Base-by-base conservation (phyloP, 768 basidiomycete species). In the Rhodotorula babjevae region DNA sequence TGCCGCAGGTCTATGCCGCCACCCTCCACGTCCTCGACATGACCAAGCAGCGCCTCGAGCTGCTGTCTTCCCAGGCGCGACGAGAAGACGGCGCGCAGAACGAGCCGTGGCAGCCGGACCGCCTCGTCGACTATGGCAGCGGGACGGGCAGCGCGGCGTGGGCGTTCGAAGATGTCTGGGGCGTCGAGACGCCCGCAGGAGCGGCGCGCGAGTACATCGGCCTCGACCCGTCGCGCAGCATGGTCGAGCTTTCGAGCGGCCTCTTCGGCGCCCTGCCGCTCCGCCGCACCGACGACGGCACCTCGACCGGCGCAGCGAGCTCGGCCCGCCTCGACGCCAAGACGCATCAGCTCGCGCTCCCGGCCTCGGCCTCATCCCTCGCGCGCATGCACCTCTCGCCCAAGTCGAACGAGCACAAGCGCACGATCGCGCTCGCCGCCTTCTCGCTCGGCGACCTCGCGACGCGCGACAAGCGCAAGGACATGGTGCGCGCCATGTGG, bases 401-500 rank as follows among this genome's bases (percentile, higher is more conserved):
- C 14, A 67, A 66, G 47, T 57, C 70, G 50, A 77, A 52, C 29
- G 77, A 77, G 7, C 27, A 31, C 44, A 73, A 77, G 59, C 29
- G 50, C 10, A 86, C 81, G 82, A 82, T 97, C 40, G 92, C 90
- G 3, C 78, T 99, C 44, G 92, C 91, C 27, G 90, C 93, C 1
- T 98, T 96, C 82, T 84, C 88, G 79, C 82, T 99, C 3, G 88
- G 90, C n/a, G 86, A 90, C 29, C 82, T 93, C 27, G 82, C 87
- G 10, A 87, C 85, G 4, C 80, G 86, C 53, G 76, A 87, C 27
- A 85, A 87, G 16, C 85, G 89, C 71, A 89, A 87, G 81, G 82
- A 84, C 4, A 78, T 92, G 58, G 84, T 94, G 40, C 87, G 88
- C 78, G 87, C 91, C 77, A 90, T 97, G 85, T 97, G 93, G 93